Percentiles rank a stretch among this genome's conserved stretches.
These are phyloP conservation scores for Polychytrium aggregatum DNA, from an alignment of 192 early-diverging fungal species.

Conservation along the genomic window DNA sequence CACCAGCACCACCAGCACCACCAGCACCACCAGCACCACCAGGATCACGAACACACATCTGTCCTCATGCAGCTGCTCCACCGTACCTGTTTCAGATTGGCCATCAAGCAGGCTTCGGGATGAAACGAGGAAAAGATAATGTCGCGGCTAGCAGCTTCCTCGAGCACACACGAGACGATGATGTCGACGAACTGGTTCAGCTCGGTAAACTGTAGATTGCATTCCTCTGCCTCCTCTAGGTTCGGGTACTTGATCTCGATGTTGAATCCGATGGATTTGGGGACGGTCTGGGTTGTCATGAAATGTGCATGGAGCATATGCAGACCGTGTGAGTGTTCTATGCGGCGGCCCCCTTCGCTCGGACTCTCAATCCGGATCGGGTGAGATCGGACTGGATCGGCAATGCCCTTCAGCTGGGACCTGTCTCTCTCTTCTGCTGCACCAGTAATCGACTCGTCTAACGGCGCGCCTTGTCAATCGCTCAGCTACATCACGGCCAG, in stretches of 20 bases:
- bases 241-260: constrained; percentile 96
- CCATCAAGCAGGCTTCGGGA: constrained; percentile 72
- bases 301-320: not conserved
- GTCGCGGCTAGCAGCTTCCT: constrained; percentile 45
- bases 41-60: not conserved
- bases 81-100: constrained; percentile 79
- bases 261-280: constrained; percentile 73
- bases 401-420: too few relatives aligned
- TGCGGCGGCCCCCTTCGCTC: too few relatives aligned
- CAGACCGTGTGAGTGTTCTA: not conserved
- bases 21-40: not conserved
- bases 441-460: too few relatives aligned
- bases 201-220: constrained; percentile 60
- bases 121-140: constrained; percentile 92
- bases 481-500: too few relatives aligned
- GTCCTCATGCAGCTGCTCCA: too few relatives aligned
- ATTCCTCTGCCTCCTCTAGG: constrained; percentile 76
- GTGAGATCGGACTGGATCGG: too few relatives aligned
- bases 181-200: constrained; percentile 77
- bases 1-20: too few relatives aligned
- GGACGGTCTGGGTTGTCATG: not conserved
- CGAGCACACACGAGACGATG: constrained; percentile 69
- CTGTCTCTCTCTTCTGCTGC: too few relatives aligned
- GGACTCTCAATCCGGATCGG: too few relatives aligned
- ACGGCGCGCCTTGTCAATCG: too few relatives aligned